Percentiles rank a stretch among this genome's conserved stretches.
phyloP scores from a whole-genome alignment of 2,329 filamentous ascomycete genomes.

The Cladosporium colombiae region DNA sequence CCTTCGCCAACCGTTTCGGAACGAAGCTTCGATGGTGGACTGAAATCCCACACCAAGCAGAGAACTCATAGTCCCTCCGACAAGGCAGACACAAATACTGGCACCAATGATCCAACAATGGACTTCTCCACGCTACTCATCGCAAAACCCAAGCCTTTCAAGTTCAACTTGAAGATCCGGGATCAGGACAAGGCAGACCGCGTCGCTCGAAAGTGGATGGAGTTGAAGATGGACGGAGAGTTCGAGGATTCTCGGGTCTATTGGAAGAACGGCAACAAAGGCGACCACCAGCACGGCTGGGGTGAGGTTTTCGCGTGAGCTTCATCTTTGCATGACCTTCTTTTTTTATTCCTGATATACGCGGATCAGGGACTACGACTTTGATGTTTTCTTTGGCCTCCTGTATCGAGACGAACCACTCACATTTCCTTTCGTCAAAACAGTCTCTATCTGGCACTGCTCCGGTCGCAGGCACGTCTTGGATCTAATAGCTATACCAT shows the following conservation, averaged over 20 bases:
- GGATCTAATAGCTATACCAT: neutral
- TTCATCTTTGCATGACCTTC: neutral
- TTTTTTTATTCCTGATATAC: neutral
- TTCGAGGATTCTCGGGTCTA: conserved; percentile 41
- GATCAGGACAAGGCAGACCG: conserved; percentile 35
- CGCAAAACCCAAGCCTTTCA: conserved; percentile 49
- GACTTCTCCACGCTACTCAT: conserved; percentile 48
- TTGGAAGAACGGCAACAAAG: conserved; percentile 38
- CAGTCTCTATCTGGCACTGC: neutral
- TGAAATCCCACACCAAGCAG: neutral
- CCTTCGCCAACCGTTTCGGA: neutral
- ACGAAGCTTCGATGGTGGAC: neutral
- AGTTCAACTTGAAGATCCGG: conserved; percentile 43
- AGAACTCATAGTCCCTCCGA: neutral
- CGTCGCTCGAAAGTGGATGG: conserved; percentile 39
- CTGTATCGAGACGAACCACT: neutral
- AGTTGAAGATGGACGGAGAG: conserved; percentile 41
- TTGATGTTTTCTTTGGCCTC: neutral
- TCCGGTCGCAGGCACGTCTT: neutral
- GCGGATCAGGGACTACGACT: neutral
- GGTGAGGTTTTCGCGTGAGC: conserved; percentile 20
- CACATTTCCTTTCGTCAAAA: neutral
- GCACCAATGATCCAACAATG: conserved; percentile 43
- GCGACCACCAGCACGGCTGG: conserved; percentile 31
- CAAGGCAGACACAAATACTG: conserved; percentile 1